Conservation (phyloP, 2,329 filamentous ascomycete species). For the Orbilia oligospora region DNA sequence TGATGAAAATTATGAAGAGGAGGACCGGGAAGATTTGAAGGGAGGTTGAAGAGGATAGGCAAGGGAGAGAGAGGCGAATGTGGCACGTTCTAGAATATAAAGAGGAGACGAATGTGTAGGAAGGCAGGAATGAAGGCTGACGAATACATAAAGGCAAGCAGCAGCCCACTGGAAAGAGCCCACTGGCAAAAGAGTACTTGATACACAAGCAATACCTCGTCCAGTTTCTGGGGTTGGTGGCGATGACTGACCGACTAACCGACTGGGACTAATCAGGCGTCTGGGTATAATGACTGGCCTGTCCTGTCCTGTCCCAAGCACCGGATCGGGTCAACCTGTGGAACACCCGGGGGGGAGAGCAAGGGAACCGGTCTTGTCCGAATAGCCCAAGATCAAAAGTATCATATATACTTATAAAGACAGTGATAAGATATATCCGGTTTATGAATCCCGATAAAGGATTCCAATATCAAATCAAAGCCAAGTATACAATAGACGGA, state of each 20-base stretch:
- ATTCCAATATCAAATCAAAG: neutral
- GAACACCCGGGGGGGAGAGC: constrained; percentile 28
- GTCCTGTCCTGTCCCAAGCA: constrained; percentile 35
- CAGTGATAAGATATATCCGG: no score
- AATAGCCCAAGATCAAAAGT: neutral
- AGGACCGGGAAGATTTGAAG: constrained; percentile 33
- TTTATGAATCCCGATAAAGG: no score
- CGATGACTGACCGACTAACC: constrained; percentile 31
- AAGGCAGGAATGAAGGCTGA: constrained; percentile 45
- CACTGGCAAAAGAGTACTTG: neutral
- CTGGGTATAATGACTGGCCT: constrained; percentile 48
- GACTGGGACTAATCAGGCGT: constrained; percentile 44
- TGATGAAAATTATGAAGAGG: neutral
- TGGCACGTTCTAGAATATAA: constrained; percentile 55
- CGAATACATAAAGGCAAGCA: constrained; percentile 42
- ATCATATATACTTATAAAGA: neutral
- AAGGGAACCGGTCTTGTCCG: neutral
- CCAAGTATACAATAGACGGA: neutral
- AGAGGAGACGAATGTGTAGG: constrained; percentile 1
- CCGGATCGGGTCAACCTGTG: constrained; percentile 46
- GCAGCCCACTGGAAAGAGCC: neutral
- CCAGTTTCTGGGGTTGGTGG: constrained; percentile 35
- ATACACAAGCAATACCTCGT: neutral
- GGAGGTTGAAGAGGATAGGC: constrained; percentile 3
- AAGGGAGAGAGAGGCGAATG: constrained; percentile 27